These are phyloP conservation scores for Hypoxylon sp. DNA, from an alignment of 2,329 filamentous ascomycete species.

Conservation along the genomic window DNA sequence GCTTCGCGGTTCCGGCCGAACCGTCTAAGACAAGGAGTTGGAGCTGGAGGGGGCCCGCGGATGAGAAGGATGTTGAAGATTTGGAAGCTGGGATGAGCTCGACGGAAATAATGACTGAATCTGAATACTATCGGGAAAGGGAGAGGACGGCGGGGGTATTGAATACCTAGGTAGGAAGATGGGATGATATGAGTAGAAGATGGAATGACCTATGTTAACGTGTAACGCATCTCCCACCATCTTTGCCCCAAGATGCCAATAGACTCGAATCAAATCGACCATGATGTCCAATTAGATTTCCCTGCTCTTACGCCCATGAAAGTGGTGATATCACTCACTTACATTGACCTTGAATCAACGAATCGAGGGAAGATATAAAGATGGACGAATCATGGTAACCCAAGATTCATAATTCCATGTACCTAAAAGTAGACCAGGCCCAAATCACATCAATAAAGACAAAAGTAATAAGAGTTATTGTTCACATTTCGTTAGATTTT, in stretches of 20 bases:
- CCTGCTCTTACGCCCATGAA: background rate
- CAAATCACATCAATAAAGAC: background rate
- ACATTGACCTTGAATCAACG: too few species aligned
- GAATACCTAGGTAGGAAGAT: background rate
- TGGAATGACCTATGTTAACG: background rate
- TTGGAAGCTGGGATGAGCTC: constrained; percentile 12
- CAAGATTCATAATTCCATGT: background rate
- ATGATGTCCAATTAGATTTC: background rate
- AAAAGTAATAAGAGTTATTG: constrained; percentile 28
- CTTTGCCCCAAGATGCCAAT: background rate
- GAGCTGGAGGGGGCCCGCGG: background rate
- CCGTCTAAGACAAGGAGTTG: background rate
- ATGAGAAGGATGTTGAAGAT: constrained; percentile 1
- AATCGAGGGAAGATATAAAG: too few species aligned
- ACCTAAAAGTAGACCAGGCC: background rate
- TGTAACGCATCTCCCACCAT: background rate
- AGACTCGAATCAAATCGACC: background rate
- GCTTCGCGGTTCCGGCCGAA: background rate
- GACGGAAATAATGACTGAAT: background rate
- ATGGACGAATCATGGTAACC: background rate
- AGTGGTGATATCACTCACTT: background rate
- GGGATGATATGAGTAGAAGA: background rate
- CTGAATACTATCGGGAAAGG: background rate
- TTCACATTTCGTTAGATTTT: constrained; percentile 49
- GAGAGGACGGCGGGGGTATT: background rate